These are phyloP conservation scores for Raffaelea ambrosiae DNA, from an alignment of 2,329 filamentous ascomycete species.

Conservation along the genomic window DNA sequence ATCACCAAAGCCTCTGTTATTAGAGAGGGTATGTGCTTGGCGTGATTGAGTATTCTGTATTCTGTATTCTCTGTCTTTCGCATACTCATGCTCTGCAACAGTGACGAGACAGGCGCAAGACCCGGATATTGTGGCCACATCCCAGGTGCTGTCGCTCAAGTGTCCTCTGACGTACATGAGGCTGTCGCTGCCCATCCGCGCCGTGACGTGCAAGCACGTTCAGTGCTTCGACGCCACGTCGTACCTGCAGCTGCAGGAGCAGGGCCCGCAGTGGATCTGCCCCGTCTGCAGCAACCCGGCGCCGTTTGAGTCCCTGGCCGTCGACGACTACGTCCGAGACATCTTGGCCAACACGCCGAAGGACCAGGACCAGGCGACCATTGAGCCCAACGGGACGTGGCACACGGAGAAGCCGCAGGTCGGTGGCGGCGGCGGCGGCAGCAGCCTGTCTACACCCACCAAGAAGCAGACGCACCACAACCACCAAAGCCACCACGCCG, in stretches of 20 bases:
- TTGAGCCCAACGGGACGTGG: slow-evolving; percentile 85
- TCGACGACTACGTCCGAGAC: slow-evolving; percentile 87
- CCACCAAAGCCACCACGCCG: not conserved
- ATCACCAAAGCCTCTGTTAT: slow-evolving; percentile 77
- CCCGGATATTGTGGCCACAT: slow-evolving; percentile 81
- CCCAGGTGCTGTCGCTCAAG: slow-evolving; percentile 81
- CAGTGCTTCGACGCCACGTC: slow-evolving; percentile 93
- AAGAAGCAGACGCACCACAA: not conserved
- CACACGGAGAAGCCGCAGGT: slow-evolving; percentile 14
- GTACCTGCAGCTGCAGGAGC: slow-evolving; percentile 89
- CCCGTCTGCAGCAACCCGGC: slow-evolving; percentile 83
- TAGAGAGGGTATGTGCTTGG: slow-evolving; percentile 59
- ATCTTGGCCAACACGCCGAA: slow-evolving; percentile 68
- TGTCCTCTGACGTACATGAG: slow-evolving; percentile 84
- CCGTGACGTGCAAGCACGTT: slow-evolving; percentile 73
- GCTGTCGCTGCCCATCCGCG: slow-evolving; percentile 71
- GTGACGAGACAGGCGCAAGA: slow-evolving; percentile 77
- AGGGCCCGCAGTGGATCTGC: slow-evolving; percentile 94
- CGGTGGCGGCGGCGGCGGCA: slow-evolving; percentile 22
- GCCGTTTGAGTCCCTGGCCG: slow-evolving; percentile 70
- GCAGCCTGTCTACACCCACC: not conserved
- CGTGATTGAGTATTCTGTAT: not conserved
- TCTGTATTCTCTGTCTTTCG: not conserved
- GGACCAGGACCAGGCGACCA: slow-evolving; percentile 73
- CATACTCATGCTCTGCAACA: slow-evolving; percentile 23